Evolutionary conservation across 1,139 yeast genomes (phyloP).

Genomic region (Protomyces gravidus): DNA sequence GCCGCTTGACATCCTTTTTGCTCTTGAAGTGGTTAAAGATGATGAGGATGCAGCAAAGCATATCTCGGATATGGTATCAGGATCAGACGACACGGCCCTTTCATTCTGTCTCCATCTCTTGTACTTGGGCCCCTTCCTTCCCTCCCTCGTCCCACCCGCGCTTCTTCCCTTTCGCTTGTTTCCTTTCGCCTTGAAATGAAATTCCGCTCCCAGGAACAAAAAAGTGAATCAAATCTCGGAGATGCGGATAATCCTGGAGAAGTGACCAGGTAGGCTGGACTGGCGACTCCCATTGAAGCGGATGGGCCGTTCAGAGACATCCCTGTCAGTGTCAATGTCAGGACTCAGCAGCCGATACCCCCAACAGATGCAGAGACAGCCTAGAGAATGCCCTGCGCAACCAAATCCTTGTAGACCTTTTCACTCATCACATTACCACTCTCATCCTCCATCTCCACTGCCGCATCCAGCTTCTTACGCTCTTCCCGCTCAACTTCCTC

Average conservation of each 20-base stretch:
- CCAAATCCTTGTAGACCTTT: conserved; percentile 73
- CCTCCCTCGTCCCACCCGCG: background rate
- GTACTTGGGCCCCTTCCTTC: background rate
- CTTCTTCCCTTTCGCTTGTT: background rate
- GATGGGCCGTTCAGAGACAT: too few relatives aligned
- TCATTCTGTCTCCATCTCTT: background rate
- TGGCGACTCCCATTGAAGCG: too few relatives aligned
- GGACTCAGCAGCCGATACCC: too few relatives aligned
- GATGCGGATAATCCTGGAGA: too few relatives aligned
- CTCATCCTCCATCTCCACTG: conserved; percentile 80
- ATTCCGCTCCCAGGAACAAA: background rate
- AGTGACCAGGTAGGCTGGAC: too few relatives aligned
- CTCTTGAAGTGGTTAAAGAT: conserved; percentile 1
- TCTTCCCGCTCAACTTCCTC: conserved; percentile 44
- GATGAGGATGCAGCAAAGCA: background rate
- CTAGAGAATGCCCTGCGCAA: conserved; percentile 71
- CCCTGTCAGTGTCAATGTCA: too few relatives aligned
- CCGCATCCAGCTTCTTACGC: conserved; percentile 51
- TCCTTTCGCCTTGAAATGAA: background rate
- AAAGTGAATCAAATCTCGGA: background rate
- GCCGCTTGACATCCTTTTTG: background rate
- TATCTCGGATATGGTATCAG: background rate
- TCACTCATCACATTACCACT: conserved; percentile 90
- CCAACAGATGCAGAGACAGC: too few relatives aligned
- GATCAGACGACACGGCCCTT: background rate